phyloP scores from a whole-genome alignment of 805 yeast species.

The Lipomyces spencermartinsiae region DNA sequence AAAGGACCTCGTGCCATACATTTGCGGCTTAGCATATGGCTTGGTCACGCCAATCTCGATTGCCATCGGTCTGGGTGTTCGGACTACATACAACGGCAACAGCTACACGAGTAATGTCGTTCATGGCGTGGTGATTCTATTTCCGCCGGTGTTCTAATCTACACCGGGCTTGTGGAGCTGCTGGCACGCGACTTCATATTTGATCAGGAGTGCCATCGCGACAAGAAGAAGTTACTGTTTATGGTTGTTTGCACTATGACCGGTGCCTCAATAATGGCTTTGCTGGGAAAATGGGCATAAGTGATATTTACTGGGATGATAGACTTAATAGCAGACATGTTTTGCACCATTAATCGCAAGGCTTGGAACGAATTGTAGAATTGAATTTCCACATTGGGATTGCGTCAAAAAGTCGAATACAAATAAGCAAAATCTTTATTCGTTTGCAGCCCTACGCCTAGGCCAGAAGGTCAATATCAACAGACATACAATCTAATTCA shows the following conservation, averaged over 20 bases:
- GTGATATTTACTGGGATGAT: background rate
- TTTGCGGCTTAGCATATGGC: slow-evolving; percentile 48
- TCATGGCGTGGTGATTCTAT: slow-evolving; percentile 67
- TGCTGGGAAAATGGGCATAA: slow-evolving; percentile 76
- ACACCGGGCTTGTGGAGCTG: slow-evolving; percentile 74
- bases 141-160: slow-evolving; percentile 72
- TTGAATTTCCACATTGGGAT: too few species aligned
- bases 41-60: slow-evolving; percentile 70
- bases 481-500: too few species aligned
- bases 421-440: too few species aligned
- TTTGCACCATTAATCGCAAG: too few species aligned
- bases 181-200: slow-evolving; percentile 73
- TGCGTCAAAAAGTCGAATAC: too few species aligned
- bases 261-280: slow-evolving; percentile 73
- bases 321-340: too few species aligned
- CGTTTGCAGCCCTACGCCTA: too few species aligned
- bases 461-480: too few species aligned
- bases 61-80: slow-evolving; percentile 75
- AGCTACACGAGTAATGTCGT: slow-evolving; percentile 57
- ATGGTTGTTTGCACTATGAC: slow-evolving; percentile 27
- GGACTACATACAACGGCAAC: slow-evolving; percentile 54
- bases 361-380: too few species aligned
- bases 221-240: slow-evolving; percentile 50
- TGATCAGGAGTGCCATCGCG: slow-evolving; percentile 44
- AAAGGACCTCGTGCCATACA: slow-evolving; percentile 58